These are phyloP conservation scores for Suaeda aralocaspica DNA, from an alignment of 148 eudicot species.

Conservation along the genomic window DNA sequence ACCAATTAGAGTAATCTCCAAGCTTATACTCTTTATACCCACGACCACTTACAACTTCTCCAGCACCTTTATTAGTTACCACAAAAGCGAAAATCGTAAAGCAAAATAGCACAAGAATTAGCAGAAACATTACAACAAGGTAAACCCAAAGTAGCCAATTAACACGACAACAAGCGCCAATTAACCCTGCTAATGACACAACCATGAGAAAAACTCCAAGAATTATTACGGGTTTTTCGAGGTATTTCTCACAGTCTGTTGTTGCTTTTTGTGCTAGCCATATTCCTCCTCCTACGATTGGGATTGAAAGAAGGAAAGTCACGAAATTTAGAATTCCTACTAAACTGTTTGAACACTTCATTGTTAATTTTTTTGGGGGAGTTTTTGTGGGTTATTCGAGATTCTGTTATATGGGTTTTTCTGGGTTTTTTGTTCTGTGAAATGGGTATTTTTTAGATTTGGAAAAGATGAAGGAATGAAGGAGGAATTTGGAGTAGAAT, in stretches of 20 bases:
- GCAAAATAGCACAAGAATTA: conserved; percentile 50
- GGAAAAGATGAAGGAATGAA: not conserved
- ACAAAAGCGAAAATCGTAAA: conserved; percentile 86
- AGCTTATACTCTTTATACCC: conserved; percentile 83
- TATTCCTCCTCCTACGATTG: conserved; percentile 63
- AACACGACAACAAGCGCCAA: conserved; percentile 77
- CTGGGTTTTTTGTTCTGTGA: not conserved
- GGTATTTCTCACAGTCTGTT: conserved; percentile 67
- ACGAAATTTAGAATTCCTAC: conserved; percentile 60
- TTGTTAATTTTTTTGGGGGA: not conserved
- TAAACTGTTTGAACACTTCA: conserved; percentile 50
- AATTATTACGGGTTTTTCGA: conserved; percentile 54
- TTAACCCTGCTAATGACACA: conserved; percentile 65
- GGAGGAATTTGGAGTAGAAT: not conserved
- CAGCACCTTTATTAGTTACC: conserved; percentile 86
- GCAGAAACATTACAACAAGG: conserved; percentile 67
- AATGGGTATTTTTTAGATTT: not conserved
- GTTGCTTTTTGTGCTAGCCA: conserved; percentile 62
- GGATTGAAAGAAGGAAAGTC: conserved; percentile 71
- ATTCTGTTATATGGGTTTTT: no score
- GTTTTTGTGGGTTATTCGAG: not conserved
- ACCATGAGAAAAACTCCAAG: conserved; percentile 64
- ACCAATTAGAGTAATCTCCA: conserved; percentile 86
- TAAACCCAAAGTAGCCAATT: conserved; percentile 84
- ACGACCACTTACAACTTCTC: conserved; percentile 35